Conservation (phyloP, 1,139 yeast genomes). For the Suhomyces anneliseae region DNA sequence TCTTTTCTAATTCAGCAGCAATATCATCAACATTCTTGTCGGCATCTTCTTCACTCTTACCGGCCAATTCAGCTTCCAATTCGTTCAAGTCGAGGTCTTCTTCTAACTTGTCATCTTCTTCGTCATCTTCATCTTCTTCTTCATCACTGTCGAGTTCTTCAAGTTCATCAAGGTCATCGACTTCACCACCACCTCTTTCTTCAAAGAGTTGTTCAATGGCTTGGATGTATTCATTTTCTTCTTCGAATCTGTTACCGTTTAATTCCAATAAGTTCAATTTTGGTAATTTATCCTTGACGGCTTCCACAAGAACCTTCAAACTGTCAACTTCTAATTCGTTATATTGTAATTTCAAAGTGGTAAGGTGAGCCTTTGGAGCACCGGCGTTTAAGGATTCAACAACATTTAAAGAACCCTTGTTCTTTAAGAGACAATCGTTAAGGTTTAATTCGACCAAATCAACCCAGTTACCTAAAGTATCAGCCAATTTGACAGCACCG, state of each 20-base stretch:
- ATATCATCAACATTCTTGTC: slow-evolving; percentile 56
- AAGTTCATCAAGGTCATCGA: slow-evolving; percentile 91
- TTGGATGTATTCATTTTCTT: slow-evolving; percentile 39
- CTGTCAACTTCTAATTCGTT: slow-evolving; percentile 79
- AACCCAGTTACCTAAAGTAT: slow-evolving; percentile 52
- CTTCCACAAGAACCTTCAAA: slow-evolving; percentile 54
- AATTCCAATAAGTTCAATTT: slow-evolving; percentile 68
- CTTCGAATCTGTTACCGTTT: slow-evolving; percentile 83
- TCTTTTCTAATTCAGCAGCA: slow-evolving; percentile 56
- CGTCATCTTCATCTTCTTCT: slow-evolving; percentile 72
- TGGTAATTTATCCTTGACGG: slow-evolving; percentile 57
- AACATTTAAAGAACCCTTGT: slow-evolving; percentile 64
- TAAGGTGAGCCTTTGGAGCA: slow-evolving; percentile 40
- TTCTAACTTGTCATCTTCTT: slow-evolving; percentile 53
- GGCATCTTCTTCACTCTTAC: slow-evolving; percentile 27
- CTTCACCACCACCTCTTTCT: slow-evolving; percentile 72
- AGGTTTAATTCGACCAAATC: slow-evolving; percentile 73
- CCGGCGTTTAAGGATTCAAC: slow-evolving; percentile 48
- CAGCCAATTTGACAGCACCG: slow-evolving; percentile 58
- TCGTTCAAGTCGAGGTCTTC: slow-evolving; percentile 55
- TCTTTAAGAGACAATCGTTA: slow-evolving; percentile 84
- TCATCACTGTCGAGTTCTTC: slow-evolving; percentile 89
- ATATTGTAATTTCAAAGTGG: slow-evolving; percentile 74
- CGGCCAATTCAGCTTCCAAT: slow-evolving; percentile 59
- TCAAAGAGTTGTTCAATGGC: slow-evolving; percentile 56